Conservation (phyloP, 305 asterid species). For the Fraxinus angustifolia region DNA sequence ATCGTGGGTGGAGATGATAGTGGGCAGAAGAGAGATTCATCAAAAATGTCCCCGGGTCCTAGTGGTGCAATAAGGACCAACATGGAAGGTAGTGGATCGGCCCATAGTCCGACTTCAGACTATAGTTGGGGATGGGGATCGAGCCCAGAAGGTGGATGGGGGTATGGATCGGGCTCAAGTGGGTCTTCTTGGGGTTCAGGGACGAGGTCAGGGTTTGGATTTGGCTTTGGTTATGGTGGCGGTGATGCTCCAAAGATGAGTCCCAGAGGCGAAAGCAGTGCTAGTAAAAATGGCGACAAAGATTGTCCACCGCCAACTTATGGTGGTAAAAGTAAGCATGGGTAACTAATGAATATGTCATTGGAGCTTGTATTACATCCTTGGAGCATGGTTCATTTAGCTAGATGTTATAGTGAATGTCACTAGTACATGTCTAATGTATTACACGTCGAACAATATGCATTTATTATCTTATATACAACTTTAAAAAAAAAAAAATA, state of each 20-base stretch:
- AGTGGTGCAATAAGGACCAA: slow-evolving; percentile 1
- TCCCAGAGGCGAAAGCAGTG: background rate
- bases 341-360: background rate
- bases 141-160: background rate
- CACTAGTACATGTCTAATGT: background rate
- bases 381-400: background rate
- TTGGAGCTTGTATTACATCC: background rate
- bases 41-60: slow-evolving; percentile 12
- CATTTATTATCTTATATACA: background rate
- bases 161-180: background rate
- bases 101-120: background rate
- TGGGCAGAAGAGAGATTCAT: background rate
- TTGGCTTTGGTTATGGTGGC: background rate
- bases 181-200: background rate
- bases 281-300: background rate
- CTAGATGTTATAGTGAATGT: background rate
- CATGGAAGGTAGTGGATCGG: slow-evolving; percentile 21
- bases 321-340: background rate
- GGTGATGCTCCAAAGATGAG: background rate
- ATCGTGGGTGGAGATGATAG: slow-evolving; percentile 13
- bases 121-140: slow-evolving; percentile 1
- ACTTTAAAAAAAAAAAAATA: background rate
- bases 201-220: background rate
- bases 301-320: background rate
- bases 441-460: background rate